phyloP scores from a whole-genome alignment of 1,284 basidiomycete genomes.

The Irpex sp. region DNA sequence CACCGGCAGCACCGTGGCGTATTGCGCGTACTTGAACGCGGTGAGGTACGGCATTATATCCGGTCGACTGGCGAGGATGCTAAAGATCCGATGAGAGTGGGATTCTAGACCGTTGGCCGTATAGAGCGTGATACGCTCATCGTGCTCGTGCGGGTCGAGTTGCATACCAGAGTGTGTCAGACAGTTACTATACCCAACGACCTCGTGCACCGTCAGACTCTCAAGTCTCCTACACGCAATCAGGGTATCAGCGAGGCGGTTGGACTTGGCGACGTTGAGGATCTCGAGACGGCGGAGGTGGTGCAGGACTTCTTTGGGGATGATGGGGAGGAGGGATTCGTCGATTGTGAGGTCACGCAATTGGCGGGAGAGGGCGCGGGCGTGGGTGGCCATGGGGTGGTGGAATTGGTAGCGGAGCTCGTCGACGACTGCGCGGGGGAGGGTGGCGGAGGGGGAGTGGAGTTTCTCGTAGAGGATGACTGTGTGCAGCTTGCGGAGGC shows the following conservation, averaged over 20 bases:
- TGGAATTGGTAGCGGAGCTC: neutral
- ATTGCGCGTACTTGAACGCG: constrained; percentile 2
- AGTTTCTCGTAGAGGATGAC: neutral
- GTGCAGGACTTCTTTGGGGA: constrained; percentile 3
- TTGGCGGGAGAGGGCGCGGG: neutral
- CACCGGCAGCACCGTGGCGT: neutral
- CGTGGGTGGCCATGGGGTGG: neutral
- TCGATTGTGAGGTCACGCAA: neutral
- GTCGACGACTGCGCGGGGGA: neutral
- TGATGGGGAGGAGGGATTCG: neutral
- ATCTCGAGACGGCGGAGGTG: constrained; percentile 5
- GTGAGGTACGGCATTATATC: neutral
- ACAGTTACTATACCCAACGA: neutral
- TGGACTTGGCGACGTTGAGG: neutral
- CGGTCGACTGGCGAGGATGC: neutral
- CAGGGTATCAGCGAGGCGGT: neutral
- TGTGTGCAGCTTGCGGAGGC: neutral
- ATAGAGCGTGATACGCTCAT: neutral
- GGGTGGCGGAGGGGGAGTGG: neutral
- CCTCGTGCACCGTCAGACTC: constrained; percentile 4
- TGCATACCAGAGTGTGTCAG: neutral
- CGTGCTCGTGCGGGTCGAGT: neutral
- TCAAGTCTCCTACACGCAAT: neutral
- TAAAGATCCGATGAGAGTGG: neutral
- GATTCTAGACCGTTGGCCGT: neutral